phyloP scores from a whole-genome alignment of 148 eudicot species.

The Fagopyrum tataricum region DNA sequence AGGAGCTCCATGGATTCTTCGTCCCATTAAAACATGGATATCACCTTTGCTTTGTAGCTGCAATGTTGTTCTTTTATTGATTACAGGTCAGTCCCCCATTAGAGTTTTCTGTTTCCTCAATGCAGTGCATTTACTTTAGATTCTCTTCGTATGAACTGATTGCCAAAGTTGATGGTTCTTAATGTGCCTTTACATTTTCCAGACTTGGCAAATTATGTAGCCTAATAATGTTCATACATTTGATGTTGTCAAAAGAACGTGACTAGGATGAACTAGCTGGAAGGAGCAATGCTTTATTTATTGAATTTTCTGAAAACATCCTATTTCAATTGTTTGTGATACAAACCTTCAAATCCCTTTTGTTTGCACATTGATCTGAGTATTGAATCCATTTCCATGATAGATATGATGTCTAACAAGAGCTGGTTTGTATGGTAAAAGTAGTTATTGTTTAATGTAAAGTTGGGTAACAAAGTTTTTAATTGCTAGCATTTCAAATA shows the following conservation, averaged over 20 bases:
- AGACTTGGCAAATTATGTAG: neutral
- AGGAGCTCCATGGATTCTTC: slow-evolving; percentile 82
- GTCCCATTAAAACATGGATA: slow-evolving; percentile 39
- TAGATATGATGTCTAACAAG: neutral
- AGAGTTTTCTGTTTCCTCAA: neutral
- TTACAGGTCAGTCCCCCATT: slow-evolving; percentile 50
- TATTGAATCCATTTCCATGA: neutral
- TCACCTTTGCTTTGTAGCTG: slow-evolving; percentile 76
- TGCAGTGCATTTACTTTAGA: neutral
- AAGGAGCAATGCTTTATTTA: neutral
- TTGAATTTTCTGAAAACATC: neutral
- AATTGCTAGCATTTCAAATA: neutral
- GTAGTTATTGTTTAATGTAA: neutral
- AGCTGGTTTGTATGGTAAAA: neutral
- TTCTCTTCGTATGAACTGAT: neutral
- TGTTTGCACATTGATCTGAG: neutral
- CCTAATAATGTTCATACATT: neutral
- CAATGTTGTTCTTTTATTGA: slow-evolving; percentile 57
- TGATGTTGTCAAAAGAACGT: neutral
- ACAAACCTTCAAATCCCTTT: neutral
- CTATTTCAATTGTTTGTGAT: neutral
- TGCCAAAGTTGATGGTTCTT: neutral
- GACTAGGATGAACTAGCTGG: neutral
- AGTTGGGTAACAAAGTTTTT: neutral
- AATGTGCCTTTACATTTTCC: neutral